Percentiles rank a stretch among this genome's conserved stretches.
Conservation (phyloP, 2,329 filamentous ascomycete species). For the Colletotrichum higginsianum region DNA sequence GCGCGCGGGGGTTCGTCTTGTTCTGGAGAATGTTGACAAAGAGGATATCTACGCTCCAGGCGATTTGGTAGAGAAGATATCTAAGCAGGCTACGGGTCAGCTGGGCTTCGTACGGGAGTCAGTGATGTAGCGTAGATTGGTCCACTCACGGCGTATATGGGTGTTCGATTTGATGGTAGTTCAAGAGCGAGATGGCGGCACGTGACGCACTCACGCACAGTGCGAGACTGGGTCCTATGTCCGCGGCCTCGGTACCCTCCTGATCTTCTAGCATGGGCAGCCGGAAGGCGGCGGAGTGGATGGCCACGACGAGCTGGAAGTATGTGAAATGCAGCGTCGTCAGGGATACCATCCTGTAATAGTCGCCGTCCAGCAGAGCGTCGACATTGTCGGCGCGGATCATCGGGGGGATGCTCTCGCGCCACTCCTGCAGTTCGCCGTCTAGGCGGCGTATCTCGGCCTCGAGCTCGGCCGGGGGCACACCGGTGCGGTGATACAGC, state of each 20-base stretch:
- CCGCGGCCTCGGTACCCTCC: conserved; percentile 21
- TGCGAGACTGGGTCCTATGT: conserved; percentile 26
- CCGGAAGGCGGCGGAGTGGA: conserved; percentile 34
- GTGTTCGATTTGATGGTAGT: conserved; percentile 34
- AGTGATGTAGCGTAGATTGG: neutral
- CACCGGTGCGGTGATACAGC: conserved; percentile 22
- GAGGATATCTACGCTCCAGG: conserved; percentile 38
- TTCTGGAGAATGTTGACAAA: conserved; percentile 39
- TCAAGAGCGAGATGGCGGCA: conserved; percentile 36
- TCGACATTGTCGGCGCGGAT: conserved; percentile 35
- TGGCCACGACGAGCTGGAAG: conserved; percentile 37
- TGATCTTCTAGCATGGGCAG: conserved; percentile 26
- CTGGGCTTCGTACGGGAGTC: neutral
- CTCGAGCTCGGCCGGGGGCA: conserved; percentile 30
- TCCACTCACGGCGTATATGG: conserved; percentile 27
- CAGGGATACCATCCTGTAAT: conserved; percentile 24
- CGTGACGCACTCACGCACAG: conserved; percentile 31
- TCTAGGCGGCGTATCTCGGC: conserved; percentile 35
- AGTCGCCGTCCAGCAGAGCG: conserved; percentile 32
- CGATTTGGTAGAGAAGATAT: conserved; percentile 31
- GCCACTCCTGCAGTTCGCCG: conserved; percentile 36
- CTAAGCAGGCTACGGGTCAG: neutral
- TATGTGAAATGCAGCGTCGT: conserved; percentile 38
- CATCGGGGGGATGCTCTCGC: conserved; percentile 37
- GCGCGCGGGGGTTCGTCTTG: conserved; percentile 26